A percentile compares a stretch with the other conserved stretches of the same genome.
phyloP scores from a whole-genome alignment of 257 asterid species.

The Solanum piurae region DNA sequence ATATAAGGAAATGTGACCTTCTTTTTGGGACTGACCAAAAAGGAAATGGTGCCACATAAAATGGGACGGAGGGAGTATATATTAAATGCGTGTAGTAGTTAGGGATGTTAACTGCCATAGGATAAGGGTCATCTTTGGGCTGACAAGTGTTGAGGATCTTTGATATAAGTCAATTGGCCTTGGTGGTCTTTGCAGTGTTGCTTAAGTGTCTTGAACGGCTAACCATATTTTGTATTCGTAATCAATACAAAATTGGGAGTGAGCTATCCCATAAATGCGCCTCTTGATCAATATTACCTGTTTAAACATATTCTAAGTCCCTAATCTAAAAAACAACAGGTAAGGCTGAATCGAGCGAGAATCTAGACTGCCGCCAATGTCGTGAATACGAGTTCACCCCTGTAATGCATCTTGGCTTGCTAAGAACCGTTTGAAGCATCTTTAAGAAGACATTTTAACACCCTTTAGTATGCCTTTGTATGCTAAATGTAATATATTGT shows the following conservation, averaged over 20 bases:
- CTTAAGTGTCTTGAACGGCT: not conserved
- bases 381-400: not conserved
- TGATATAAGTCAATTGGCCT: not conserved
- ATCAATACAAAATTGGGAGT: not conserved
- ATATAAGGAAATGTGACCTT: too few relatives aligned
- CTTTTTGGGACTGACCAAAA: too few relatives aligned
- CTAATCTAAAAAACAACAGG: not conserved
- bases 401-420: not conserved
- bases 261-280: not conserved
- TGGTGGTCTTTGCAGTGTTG: not conserved
- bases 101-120: not conserved
- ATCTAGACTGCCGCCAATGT: not conserved
- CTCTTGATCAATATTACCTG: not conserved
- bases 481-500: not conserved
- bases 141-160: not conserved
- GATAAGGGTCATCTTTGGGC: not conserved
- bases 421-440: not conserved
- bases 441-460: not conserved
- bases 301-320: not conserved
- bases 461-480: not conserved
- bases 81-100: not conserved
- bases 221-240: not conserved
- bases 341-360: not conserved
- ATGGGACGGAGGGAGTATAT: too few relatives aligned
- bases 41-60: too few relatives aligned